A percentile compares a stretch with the other conserved stretches of the same genome.
Evolutionary conservation across 1,139 yeast species (phyloP).

Genomic region (Taphrina betulina): DNA sequence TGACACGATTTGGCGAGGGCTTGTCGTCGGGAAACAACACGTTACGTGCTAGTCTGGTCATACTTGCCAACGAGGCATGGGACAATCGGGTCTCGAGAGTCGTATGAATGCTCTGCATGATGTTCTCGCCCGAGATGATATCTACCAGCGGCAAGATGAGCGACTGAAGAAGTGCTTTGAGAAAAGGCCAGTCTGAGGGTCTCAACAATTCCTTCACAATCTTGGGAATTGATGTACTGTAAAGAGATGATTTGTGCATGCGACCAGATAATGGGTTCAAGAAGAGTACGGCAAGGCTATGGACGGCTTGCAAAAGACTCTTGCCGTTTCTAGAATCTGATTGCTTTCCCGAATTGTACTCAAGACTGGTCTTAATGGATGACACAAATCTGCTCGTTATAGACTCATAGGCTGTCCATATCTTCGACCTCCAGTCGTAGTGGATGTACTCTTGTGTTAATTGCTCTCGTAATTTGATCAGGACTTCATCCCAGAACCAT

Average conservation of each 20-base stretch:
- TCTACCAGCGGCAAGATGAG: constrained; percentile 12
- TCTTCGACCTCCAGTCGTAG: no score
- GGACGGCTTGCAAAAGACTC: no score
- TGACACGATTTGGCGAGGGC: constrained; percentile 12
- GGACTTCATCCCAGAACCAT: constrained; percentile 27
- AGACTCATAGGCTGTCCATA: not conserved
- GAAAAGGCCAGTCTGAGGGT: constrained; percentile 1
- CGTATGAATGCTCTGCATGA: not conserved
- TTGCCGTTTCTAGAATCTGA: not conserved
- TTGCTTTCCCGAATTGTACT: not conserved
- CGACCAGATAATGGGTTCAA: not conserved
- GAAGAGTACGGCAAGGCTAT: not conserved
- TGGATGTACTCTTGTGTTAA: no score
- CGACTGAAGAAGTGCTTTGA: not conserved
- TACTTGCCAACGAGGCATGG: constrained; percentile 10
- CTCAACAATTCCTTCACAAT: constrained; percentile 3
- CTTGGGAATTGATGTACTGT: not conserved
- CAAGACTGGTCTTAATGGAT: not conserved
- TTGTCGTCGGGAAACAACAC: constrained; percentile 16
- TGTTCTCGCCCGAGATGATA: not conserved
- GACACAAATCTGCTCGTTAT: not conserved
- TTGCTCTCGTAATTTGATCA: constrained; percentile 1
- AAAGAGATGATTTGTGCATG: not conserved
- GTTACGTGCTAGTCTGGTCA: not conserved
- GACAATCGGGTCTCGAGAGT: not conserved